Evolutionary conservation across 2,329 filamentous ascomycete genomes (phyloP), one percentile per base, ranked within the genome.

Genomic region (Aureobasidium vineae): DNA sequence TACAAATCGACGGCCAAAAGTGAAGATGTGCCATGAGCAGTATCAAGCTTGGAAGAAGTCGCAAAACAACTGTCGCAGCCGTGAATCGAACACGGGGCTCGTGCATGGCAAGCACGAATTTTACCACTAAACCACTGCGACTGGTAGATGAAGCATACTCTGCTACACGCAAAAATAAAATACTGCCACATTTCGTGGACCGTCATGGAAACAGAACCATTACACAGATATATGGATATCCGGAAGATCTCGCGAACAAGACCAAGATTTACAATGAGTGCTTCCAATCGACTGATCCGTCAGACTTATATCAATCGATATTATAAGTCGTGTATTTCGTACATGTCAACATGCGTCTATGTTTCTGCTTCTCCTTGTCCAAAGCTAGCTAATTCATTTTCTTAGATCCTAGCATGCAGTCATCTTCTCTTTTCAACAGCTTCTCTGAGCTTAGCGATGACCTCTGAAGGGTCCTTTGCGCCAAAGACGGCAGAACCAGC

Each of bases 401-500:
- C 19, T 63, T 16, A 63, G 8, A 63, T 49, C 26, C 19, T 63
- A 23, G 60, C 60, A 41, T 41, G 19, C 3, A 65, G 66, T 71
- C 70, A 71, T 65, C 78, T 75, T 69, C 84, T 80, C 73, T 84
- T 85, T 64, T 97, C 86, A 3, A 99, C 93, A 2, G 91, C 86
- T 68, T 90, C 86, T 70, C 92, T 85, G 74, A 99, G 80, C 77
- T 90, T 82, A n/a, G 84, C 79, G 75, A 99, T 97, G 28, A 97
- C 92, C 71, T 95, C 90, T 6, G 85, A 85, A 0, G 95, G 95
- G 74, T 97, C 91, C 74, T 92, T 85, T 21, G 95, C 94, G 41
- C 93, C 92, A 78, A 98, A 99, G 8, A 99, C 92, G 47, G 95
- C 95, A 73, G 91, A 97, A 36, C 95, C 95, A 13, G 95, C 94